Conservation (phyloP, 306 rosid species). For the Boehmeria nivea region DNA sequence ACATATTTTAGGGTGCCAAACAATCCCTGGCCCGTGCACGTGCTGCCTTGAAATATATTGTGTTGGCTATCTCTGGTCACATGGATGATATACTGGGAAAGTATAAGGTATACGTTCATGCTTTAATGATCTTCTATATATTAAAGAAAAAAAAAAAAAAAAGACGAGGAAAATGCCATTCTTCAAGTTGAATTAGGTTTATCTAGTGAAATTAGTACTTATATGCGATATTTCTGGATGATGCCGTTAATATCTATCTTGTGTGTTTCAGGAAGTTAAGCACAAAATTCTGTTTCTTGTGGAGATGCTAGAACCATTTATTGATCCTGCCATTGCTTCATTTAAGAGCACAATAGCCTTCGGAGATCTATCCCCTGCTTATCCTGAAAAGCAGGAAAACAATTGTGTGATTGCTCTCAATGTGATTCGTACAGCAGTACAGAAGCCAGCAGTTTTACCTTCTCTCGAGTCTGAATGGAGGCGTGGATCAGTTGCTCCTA, state of each 20-base stretch:
- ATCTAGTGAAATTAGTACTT: too few relatives aligned
- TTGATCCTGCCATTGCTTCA: conserved; percentile 76
- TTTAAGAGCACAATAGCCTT: conserved; percentile 69
- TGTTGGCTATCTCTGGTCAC: conserved; percentile 89
- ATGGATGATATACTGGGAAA: conserved; percentile 78
- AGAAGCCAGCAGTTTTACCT: conserved; percentile 74
- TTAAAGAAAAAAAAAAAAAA: background rate
- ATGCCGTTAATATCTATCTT: conserved; percentile 16
- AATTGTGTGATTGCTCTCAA: conserved; percentile 63
- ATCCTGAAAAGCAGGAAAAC: conserved; percentile 63
- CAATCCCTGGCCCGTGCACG: conserved; percentile 57
- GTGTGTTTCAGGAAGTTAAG: conserved; percentile 64
- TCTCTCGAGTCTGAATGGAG: conserved; percentile 95
- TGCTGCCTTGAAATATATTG: conserved; percentile 76
- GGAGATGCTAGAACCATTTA: conserved; percentile 92
- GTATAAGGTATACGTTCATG: conserved; percentile 56
- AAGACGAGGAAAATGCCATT: background rate
- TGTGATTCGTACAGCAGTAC: conserved; percentile 77
- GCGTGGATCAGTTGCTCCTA: conserved; percentile 77
- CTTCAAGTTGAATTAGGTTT: too few relatives aligned
- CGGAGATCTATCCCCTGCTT: conserved; percentile 63
- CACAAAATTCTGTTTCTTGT: conserved; percentile 79
- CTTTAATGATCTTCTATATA: background rate
- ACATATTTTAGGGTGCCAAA: conserved; percentile 51
- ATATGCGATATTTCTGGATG: conserved; percentile 13